Conservation (phyloP, 176 grass and related monocot genomes). For the Oryza brachyantha region DNA sequence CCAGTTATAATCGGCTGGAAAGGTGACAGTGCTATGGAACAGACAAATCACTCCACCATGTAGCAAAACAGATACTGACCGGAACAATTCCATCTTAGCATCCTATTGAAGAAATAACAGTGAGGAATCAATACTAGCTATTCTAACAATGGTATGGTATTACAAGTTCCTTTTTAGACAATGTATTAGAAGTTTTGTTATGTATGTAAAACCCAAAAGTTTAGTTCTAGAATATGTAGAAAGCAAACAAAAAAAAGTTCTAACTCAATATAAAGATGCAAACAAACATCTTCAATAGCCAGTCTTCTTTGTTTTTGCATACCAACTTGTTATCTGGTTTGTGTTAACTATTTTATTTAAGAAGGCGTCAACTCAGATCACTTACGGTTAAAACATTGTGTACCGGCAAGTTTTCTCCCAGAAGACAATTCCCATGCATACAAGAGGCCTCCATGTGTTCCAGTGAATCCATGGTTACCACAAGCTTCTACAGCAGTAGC, state of each 20-base stretch:
- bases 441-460: conserved; percentile 66
- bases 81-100: background rate
- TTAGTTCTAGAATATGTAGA: background rate
- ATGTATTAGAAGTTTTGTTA: background rate
- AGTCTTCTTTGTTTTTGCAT: background rate
- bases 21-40: background rate
- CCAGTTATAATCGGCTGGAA: background rate
- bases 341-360: background rate
- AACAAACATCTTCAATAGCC: background rate
- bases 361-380: background rate
- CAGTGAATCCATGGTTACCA: conserved; percentile 65
- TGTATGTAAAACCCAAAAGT: background rate
- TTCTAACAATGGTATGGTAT: background rate
- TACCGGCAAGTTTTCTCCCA: conserved; percentile 50
- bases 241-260: background rate
- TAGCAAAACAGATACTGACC: background rate
- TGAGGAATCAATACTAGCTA: background rate
- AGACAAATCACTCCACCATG: conserved; percentile 1
- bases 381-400: conserved; percentile 64
- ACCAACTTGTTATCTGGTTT: background rate
- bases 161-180: background rate
- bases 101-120: background rate
- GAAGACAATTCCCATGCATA: conserved; percentile 78
- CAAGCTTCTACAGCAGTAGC: conserved; percentile 59
- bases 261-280: conserved; percentile 5